These are phyloP conservation scores for Castanospermum australe DNA, from an alignment of 306 rosid genomes.

Conservation along the genomic window DNA sequence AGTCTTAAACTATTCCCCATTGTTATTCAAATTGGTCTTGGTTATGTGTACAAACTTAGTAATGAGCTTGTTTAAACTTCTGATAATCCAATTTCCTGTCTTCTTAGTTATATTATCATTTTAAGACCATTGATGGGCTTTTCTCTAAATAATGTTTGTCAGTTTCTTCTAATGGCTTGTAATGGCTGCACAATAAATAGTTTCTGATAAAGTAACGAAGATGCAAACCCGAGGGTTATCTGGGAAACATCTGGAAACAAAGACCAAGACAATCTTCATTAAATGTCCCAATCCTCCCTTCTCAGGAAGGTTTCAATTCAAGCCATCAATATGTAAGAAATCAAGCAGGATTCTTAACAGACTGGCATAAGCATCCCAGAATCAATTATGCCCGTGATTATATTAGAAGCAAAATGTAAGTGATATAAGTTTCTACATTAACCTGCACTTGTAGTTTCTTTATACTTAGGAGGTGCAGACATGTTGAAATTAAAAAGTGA, in stretches of 20 bases:
- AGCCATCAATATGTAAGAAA: neutral
- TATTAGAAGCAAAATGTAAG: slow-evolving; percentile 38
- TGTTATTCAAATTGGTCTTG: neutral
- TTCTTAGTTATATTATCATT: neutral
- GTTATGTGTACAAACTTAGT: neutral
- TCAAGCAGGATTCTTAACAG: slow-evolving; percentile 2
- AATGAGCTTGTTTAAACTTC: neutral
- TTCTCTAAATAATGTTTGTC: neutral
- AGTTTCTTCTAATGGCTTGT: neutral
- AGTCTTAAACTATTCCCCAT: neutral
- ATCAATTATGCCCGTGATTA: neutral
- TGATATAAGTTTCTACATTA: neutral
- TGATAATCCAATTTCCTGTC: neutral
- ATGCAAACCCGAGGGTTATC: slow-evolving; percentile 3
- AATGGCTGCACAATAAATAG: slow-evolving; percentile 19
- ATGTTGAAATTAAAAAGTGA: neutral
- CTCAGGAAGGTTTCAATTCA: slow-evolving; percentile 2
- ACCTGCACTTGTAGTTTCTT: neutral
- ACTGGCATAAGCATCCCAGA: slow-evolving; percentile 32
- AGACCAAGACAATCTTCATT: neutral
- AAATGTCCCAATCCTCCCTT: neutral
- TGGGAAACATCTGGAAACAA: neutral
- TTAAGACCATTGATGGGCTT: neutral
- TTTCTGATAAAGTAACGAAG: neutral
- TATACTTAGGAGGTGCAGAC: neutral